Percentiles rank a stretch among this genome's conserved stretches.
Evolutionary conservation across 257 asterid species (phyloP).

Genomic region (Solanum piurae): DNA sequence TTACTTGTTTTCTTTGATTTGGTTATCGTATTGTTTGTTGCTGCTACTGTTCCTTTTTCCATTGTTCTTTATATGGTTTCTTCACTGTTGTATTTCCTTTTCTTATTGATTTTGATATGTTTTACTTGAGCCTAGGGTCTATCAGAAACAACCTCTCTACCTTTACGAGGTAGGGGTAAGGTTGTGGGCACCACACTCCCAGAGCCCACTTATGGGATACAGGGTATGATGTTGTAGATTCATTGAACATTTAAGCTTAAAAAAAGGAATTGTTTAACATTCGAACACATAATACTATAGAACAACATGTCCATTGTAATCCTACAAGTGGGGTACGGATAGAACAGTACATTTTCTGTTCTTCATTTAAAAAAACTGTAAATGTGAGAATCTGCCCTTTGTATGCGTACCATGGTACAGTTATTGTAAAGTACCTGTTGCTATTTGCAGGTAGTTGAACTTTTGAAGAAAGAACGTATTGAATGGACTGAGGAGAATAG

Average conservation of each 20-base stretch:
- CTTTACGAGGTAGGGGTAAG: not conserved
- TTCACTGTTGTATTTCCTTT: not conserved
- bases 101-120: not conserved
- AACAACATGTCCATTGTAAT: not conserved
- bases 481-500: constrained; percentile 70
- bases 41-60: not conserved
- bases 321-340: not conserved
- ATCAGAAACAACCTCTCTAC: not conserved
- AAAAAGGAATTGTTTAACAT: not conserved
- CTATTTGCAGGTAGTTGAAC: constrained; percentile 46
- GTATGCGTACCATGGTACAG: not conserved
- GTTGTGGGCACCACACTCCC: not conserved
- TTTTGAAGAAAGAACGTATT: constrained; percentile 61
- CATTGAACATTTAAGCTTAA: not conserved
- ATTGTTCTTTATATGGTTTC: not conserved
- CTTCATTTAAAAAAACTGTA: not conserved
- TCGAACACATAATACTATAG: not conserved
- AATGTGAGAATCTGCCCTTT: not conserved
- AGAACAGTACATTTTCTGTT: not conserved
- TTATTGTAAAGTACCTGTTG: not conserved
- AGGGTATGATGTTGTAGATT: not conserved
- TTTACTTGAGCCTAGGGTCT: not conserved
- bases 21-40: not conserved
- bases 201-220: not conserved
- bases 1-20: not conserved